Conservation (phyloP, 2,329 filamentous ascomycete genomes). For the Epichloe aotearoae region DNA sequence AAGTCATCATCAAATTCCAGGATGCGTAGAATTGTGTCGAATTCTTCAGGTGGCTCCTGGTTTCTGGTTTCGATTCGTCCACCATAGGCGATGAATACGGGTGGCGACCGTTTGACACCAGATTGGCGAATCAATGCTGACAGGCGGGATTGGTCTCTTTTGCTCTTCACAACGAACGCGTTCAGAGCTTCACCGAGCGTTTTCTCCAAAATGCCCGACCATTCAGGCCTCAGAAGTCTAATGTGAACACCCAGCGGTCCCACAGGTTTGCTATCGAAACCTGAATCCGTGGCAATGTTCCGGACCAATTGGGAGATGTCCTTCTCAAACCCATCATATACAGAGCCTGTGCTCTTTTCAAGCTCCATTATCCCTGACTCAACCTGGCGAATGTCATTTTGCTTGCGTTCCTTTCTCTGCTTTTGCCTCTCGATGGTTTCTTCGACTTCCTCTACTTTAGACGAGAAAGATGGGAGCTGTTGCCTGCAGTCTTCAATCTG, state of each 20-base stretch:
- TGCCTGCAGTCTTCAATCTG: conserved; percentile 16
- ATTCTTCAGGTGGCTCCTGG: conserved; percentile 58
- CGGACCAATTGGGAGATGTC: conserved; percentile 50
- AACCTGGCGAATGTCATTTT: conserved; percentile 38
- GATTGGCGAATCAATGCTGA: conserved; percentile 48
- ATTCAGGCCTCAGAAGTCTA: conserved; percentile 62
- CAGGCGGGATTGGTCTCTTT: conserved; percentile 60
- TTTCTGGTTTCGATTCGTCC: conserved; percentile 20
- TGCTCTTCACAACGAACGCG: conserved; percentile 70
- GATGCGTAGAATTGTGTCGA: conserved; percentile 67
- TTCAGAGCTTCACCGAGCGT: conserved; percentile 57
- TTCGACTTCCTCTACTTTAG: conserved; percentile 19
- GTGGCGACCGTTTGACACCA: conserved; percentile 35
- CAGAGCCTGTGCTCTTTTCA: conserved; percentile 39
- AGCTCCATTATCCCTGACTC: conserved; percentile 37
- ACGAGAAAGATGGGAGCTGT: conserved; percentile 21
- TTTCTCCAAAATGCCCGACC: conserved; percentile 72
- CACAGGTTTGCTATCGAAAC: conserved; percentile 60
- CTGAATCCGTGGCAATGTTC: conserved; percentile 53
- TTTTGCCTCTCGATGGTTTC: conserved; percentile 17
- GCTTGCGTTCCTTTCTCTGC: conserved; percentile 29
- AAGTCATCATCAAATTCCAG: conserved; percentile 71
- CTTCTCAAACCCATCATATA: conserved; percentile 49
- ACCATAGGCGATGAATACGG: conserved; percentile 26
- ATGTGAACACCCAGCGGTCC: conserved; percentile 75